Percentiles rank a stretch among this genome's conserved stretches.
Evolutionary conservation across 2,329 filamentous ascomycete genomes (phyloP).

Genomic region (Kalaharituber pfeilii): DNA sequence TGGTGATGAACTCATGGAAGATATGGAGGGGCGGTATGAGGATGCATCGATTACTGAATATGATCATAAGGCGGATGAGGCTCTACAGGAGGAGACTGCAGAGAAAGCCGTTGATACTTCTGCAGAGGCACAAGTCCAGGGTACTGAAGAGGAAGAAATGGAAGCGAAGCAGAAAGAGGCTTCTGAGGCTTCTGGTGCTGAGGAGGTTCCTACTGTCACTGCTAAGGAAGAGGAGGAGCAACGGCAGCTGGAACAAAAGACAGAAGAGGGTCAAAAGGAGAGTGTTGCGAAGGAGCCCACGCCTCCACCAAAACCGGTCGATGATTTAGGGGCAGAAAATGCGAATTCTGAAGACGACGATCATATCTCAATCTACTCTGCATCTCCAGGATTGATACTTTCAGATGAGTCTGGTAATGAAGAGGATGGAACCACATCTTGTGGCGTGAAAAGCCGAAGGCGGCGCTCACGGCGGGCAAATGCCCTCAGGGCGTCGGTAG

Average conservation of each 20-base stretch:
- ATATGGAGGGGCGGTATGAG: slow-evolving; percentile 2
- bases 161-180: slow-evolving; percentile 4
- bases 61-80: not conserved
- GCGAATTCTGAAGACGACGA: not conserved
- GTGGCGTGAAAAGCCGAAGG: not conserved
- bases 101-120: not conserved
- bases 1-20: slow-evolving; percentile 7
- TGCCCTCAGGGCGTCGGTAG: not conserved
- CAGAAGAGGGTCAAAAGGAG: slow-evolving; percentile 10
- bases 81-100: not conserved
- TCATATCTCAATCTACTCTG: not conserved
- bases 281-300: slow-evolving; percentile 8
- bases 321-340: slow-evolving; percentile 2
- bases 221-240: slow-evolving; percentile 10
- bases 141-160: not conserved
- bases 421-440: not conserved
- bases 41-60: slow-evolving; percentile 6
- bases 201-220: not conserved
- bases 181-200: not conserved
- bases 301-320: slow-evolving; percentile 6
- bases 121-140: not conserved
- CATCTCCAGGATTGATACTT: not conserved
- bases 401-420: not conserved
- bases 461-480: not conserved
- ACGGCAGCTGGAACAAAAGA: slow-evolving; percentile 4